Conservation (phyloP, 495 filamentous ascomycete species). For the Platismatia glauca region DNA sequence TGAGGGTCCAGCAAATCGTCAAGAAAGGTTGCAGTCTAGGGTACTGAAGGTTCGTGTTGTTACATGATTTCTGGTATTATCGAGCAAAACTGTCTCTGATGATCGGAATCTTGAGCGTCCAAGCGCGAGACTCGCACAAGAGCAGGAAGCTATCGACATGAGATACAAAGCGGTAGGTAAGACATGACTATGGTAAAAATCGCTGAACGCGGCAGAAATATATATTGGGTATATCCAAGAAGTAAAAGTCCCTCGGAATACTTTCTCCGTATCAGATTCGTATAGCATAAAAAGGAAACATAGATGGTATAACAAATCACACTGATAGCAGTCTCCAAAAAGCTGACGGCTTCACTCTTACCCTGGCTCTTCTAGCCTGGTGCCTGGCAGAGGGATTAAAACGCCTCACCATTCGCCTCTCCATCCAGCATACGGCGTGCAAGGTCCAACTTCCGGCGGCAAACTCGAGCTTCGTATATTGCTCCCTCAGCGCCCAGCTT, state of each 20-base stretch:
- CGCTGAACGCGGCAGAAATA: too few species aligned
- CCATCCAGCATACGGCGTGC: conserved; percentile 66
- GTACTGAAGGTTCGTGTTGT: too few species aligned
- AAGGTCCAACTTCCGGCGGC: conserved; percentile 61
- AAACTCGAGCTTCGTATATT: conserved; percentile 50
- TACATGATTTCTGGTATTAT: too few species aligned
- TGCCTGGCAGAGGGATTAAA: conserved; percentile 9
- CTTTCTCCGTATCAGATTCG: not conserved
- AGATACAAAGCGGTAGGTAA: too few species aligned
- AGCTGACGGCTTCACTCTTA: not conserved
- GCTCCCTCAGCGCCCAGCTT: conserved; percentile 43
- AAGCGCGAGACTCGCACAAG: too few species aligned
- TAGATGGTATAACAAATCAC: not conserved
- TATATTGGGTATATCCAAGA: not conserved
- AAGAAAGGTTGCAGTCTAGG: too few species aligned
- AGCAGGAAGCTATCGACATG: too few species aligned
- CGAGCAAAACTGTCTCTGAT: too few species aligned
- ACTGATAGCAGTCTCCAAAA: not conserved
- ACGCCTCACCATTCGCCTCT: conserved; percentile 32
- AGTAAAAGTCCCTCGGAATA: not conserved
- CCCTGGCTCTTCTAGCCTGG: not conserved
- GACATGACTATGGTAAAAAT: too few species aligned
- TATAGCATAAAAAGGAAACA: not conserved
- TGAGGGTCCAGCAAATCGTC: too few species aligned
- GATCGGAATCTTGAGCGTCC: too few species aligned